Evolutionary conservation across 306 rosid genomes (phyloP).

Genomic region (Potentilla sterilis): DNA sequence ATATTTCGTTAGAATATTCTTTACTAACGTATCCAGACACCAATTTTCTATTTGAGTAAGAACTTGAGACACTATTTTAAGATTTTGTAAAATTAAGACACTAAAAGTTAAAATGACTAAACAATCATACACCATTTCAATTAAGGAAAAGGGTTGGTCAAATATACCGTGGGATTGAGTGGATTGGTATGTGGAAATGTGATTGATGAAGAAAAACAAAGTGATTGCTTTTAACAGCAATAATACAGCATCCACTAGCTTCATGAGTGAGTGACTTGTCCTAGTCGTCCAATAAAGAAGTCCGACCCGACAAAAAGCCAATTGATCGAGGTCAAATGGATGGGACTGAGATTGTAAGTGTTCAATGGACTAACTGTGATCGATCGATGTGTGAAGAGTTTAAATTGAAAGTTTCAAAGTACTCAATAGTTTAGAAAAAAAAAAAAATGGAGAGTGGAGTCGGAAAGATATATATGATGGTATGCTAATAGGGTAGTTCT

Average conservation of each 20-base stretch:
- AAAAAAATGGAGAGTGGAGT: background rate
- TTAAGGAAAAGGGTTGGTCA: conserved; percentile 5
- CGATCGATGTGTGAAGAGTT: background rate
- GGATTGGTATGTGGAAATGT: conserved; percentile 7
- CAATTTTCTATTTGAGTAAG: too few relatives aligned
- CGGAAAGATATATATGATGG: background rate
- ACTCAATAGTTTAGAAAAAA: background rate
- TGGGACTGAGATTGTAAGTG: conserved; percentile 4
- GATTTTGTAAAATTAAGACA: too few relatives aligned
- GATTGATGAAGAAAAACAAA: background rate
- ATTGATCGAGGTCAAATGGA: background rate
- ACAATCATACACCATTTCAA: too few relatives aligned
- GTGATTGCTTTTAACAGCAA: conserved; percentile 21
- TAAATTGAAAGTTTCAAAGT: background rate
- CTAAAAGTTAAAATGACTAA: too few relatives aligned
- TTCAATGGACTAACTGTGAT: background rate
- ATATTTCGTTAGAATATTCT: too few relatives aligned
- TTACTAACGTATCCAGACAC: too few relatives aligned
- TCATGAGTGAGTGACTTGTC: background rate
- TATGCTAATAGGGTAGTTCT: background rate
- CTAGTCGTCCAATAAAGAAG: background rate
- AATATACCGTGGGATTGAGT: background rate
- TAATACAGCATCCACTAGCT: conserved; percentile 32
- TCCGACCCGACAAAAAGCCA: background rate
- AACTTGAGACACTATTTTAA: too few relatives aligned